Percentiles rank a stretch among this genome's conserved stretches.
These are phyloP conservation scores for Cercospora berteroae DNA, from an alignment of 2,329 filamentous ascomycete genomes.

Conservation along the genomic window DNA sequence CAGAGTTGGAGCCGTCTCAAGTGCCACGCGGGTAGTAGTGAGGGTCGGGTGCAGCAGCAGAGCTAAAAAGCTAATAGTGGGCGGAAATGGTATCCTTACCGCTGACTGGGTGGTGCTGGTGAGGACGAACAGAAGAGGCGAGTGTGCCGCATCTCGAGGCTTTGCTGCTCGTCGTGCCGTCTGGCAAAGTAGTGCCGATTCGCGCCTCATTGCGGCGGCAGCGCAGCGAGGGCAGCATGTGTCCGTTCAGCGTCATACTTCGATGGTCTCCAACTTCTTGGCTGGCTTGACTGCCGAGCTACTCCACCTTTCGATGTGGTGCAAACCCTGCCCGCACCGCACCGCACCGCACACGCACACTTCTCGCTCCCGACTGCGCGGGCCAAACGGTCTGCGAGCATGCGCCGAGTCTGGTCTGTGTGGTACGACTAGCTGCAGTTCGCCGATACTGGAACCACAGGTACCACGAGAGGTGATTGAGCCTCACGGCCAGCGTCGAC, in stretches of 20 bases:
- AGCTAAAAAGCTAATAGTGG: not conserved
- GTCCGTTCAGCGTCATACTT: not conserved
- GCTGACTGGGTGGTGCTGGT: not conserved
- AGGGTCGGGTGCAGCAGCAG: not conserved
- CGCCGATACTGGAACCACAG: not conserved
- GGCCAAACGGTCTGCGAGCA: not conserved
- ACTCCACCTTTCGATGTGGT: not conserved
- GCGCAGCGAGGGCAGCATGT: not conserved
- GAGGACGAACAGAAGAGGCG: not conserved
- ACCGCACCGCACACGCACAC: not conserved
- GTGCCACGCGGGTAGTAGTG: constrained; percentile 12
- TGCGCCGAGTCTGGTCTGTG: not conserved
- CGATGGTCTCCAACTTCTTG: not conserved
- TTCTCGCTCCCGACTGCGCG: not conserved
- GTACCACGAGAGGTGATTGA: not conserved
- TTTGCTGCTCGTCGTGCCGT: not conserved
- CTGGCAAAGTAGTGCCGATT: not conserved
- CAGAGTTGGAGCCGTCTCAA: constrained; percentile 13
- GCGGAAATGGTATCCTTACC: not conserved
- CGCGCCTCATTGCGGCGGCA: not conserved
- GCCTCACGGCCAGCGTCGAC: not conserved
- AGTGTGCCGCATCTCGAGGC: not conserved
- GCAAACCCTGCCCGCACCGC: not conserved
- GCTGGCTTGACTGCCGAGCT: not conserved
- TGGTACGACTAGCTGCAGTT: not conserved